Conservation (phyloP, 164 flowering plant genomes). For the Vitis labrusca region DNA sequence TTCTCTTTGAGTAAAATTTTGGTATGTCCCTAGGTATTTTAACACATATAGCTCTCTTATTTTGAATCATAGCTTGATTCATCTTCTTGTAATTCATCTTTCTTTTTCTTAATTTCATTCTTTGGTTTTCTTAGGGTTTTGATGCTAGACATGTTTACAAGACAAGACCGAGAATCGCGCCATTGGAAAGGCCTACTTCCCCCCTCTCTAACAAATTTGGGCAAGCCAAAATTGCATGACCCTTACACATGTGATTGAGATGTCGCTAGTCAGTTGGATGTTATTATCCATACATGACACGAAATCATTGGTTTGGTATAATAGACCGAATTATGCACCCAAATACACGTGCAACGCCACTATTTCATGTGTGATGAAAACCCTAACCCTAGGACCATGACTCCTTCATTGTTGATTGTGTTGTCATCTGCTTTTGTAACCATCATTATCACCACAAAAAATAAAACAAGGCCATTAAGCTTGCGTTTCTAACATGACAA, state of each 20-base stretch:
- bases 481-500: too few relatives aligned
- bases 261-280: background rate
- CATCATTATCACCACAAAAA: too few relatives aligned
- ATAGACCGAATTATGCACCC: background rate
- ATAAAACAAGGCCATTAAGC: too few relatives aligned
- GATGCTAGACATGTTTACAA: slow-evolving; percentile 7
- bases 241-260: slow-evolving; percentile 21
- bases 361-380: background rate
- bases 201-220: slow-evolving; percentile 10
- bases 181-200: slow-evolving; percentile 13
- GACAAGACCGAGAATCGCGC: background rate
- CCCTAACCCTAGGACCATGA: too few relatives aligned
- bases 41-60: background rate
- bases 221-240: slow-evolving; percentile 26
- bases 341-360: too few relatives aligned
- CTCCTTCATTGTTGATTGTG: too few relatives aligned
- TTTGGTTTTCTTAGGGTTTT: background rate
- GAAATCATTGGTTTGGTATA: background rate
- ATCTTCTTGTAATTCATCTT: too few relatives aligned
- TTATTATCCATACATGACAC: background rate
- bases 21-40: background rate
- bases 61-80: too few relatives aligned
- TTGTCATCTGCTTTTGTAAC: too few relatives aligned
- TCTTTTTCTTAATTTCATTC: background rate
- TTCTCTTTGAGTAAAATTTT: too few relatives aligned